Percentiles rank a stretch among this genome's conserved stretches.
Evolutionary conservation across 2,329 filamentous ascomycete genomes (phyloP).

Genomic region (Hymenotorrendiella dingleyae): DNA sequence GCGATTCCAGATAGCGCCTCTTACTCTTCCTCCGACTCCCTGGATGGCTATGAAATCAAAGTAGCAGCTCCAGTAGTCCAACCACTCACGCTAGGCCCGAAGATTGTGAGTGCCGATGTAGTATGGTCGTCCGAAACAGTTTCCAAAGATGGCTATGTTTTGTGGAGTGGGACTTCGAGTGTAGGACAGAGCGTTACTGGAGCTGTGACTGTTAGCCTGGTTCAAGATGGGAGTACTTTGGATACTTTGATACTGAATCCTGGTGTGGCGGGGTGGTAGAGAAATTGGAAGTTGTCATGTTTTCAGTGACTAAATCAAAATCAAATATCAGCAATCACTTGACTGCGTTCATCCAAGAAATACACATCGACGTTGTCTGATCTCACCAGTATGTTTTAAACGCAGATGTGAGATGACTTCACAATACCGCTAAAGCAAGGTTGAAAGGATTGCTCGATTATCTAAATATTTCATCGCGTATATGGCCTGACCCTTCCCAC

Average conservation of each 20-base stretch:
- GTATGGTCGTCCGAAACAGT: slow-evolving; percentile 1
- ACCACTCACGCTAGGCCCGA: slow-evolving; percentile 12
- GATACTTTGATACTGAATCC: slow-evolving; percentile 10
- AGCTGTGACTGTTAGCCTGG: background rate
- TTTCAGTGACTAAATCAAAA: too few species aligned
- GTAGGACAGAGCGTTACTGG: slow-evolving; percentile 2
- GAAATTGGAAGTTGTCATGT: too few species aligned
- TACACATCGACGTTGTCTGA: too few species aligned
- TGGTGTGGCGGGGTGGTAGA: too few species aligned
- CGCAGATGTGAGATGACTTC: too few species aligned
- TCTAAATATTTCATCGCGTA: too few species aligned
- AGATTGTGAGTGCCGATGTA: slow-evolving; percentile 9
- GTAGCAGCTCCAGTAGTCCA: slow-evolving; percentile 15
- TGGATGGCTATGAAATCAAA: slow-evolving; percentile 1
- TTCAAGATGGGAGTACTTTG: background rate
- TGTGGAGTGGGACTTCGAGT: slow-evolving; percentile 12
- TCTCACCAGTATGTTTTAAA: too few species aligned
- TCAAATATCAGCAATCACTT: too few species aligned
- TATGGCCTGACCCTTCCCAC: too few species aligned
- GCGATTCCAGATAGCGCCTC: slow-evolving; percentile 12
- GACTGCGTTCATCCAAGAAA: too few species aligned
- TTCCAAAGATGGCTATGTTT: slow-evolving; percentile 8
- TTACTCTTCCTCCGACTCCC: background rate
- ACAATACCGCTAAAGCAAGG: too few species aligned
- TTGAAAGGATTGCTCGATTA: too few species aligned